Base-by-base conservation (phyloP, 2,329 filamentous ascomycete species). In the Neospermospora avenae region DNA sequence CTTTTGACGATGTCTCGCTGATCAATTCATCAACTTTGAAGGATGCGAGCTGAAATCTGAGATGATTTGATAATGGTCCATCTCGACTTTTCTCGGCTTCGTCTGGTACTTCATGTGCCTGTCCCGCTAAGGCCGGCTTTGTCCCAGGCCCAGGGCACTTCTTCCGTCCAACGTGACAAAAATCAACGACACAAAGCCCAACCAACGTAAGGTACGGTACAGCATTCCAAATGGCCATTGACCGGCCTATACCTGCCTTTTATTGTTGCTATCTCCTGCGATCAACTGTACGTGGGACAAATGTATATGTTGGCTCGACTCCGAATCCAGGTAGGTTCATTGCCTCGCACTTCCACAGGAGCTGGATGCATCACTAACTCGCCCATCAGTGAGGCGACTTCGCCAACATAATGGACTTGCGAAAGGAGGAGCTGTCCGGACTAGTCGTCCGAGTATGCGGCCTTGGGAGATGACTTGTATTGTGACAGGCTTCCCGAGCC, bases 241-340 rank as follows among this genome's bases (percentile, higher is more conserved):
- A 69, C 62, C 72, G 71, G 67, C 86, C 81, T 0, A 91, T 98
- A 22, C 93, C 93, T 10, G 87, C 93, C 1, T 88, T 97, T 65
- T 98, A 98, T 72, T 91, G 90, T 67, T 96, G 95, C 72, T 98
- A 99, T 73, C 83, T 98, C 16, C 83, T 98, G 37, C 88, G 93
- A 20, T 97, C 93, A 0, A 92, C 87, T 0, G 81, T 92, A 10
- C 82, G 84, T 48, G 86, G 85, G 28, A 85, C 83, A 2, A 77
- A 74, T 48, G 81, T 93, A 28, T 99, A 99, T 74, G 88, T 98
- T 57, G 95, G 95, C 56, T 96, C 91, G 45, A 98, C 95, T 0
- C 93, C 93, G 0, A 86, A 97, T 71, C 93, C 95, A 66, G 67
- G 70, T 70, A 62, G 58, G 67, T 48, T 24, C 11, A 10, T 31